Evolutionary conservation across 495 filamentous ascomycete genomes (phyloP).

Genomic region (Aspergillus ostianus): DNA sequence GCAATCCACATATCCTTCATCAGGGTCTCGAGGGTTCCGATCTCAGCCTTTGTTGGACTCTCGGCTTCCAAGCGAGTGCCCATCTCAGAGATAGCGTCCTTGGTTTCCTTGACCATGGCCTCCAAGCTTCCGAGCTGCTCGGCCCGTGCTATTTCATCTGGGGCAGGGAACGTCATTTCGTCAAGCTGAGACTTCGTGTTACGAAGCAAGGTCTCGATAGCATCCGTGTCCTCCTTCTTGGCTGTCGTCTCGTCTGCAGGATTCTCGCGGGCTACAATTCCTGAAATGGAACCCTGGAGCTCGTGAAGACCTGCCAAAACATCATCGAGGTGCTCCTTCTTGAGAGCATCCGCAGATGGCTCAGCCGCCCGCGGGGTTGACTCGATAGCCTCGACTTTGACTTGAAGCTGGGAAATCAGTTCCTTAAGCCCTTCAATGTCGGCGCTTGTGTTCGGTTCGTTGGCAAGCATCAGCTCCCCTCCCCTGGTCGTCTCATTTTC

Average conservation of each 20-base stretch:
- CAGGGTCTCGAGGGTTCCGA: conserved; percentile 70
- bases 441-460: conserved; percentile 50
- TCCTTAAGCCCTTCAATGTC: conserved; percentile 82
- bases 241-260: conserved; percentile 41
- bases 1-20: conserved; percentile 70
- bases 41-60: conserved; percentile 70
- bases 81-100: conserved; percentile 63
- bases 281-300: conserved; percentile 55
- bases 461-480: conserved; percentile 57
- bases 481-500: conserved; percentile 41
- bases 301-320: conserved; percentile 58
- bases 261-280: conserved; percentile 42
- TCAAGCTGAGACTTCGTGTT: conserved; percentile 83
- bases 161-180: conserved; percentile 64
- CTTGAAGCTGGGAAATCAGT: conserved; percentile 75
- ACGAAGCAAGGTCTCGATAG: conserved; percentile 82
- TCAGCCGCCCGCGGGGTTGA: conserved; percentile 51
- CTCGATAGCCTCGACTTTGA: conserved; percentile 81
- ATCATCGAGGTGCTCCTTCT: conserved; percentile 59
- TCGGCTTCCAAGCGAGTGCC: conserved; percentile 56
- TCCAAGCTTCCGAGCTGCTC: conserved; percentile 77
- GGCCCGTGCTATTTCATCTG: conserved; percentile 61
- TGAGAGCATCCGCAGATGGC: conserved; percentile 40
- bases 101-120: conserved; percentile 64
- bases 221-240: conserved; percentile 73